Evolutionary conservation across 106 monocot genomes (phyloP).

Genomic region (Narthecium ossifragum): DNA sequence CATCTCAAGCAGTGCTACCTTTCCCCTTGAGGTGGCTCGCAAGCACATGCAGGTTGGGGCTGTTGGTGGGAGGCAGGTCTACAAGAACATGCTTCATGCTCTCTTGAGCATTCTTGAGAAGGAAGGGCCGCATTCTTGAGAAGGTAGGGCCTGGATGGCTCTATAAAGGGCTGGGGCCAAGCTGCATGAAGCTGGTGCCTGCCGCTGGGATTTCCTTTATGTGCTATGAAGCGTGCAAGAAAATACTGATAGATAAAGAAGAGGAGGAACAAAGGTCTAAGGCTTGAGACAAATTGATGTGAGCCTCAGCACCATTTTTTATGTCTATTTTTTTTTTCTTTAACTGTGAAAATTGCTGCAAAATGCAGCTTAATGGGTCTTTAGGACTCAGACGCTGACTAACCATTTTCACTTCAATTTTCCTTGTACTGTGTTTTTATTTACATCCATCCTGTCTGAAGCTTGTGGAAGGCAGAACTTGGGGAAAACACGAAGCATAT

Average conservation of each 20-base stretch:
- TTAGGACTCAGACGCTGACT: no score
- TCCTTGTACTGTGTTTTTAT: no score
- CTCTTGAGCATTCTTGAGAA: conserved; percentile 39
- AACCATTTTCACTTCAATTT: no score
- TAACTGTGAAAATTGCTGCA: no score
- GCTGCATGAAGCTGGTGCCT: conserved; percentile 91
- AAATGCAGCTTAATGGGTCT: no score
- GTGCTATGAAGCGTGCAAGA: conserved; percentile 99
- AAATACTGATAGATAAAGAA: conserved; percentile 68
- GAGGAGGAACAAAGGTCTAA: no score
- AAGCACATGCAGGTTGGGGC: conserved; percentile 97
- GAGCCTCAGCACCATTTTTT: no score
- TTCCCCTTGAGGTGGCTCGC: conserved; percentile 88
- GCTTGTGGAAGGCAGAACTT: no score
- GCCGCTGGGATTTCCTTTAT: conserved; percentile 96
- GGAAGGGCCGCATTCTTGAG: conserved; percentile 39
- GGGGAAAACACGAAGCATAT: no score
- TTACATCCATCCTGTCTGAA: no score
- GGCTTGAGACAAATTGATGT: no score
- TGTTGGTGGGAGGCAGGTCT: conserved; percentile 81
- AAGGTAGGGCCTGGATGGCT: conserved; percentile 82
- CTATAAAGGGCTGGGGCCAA: conserved; percentile 91
- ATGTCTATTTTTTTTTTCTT: no score
- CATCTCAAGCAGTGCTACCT: conserved; percentile 81
- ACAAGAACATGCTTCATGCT: conserved; percentile 88